Percentiles rank a stretch among this genome's conserved stretches.
These are phyloP conservation scores for Cryomyces antarcticus DNA, from an alignment of 495 filamentous ascomycete genomes.

Conservation along the genomic window DNA sequence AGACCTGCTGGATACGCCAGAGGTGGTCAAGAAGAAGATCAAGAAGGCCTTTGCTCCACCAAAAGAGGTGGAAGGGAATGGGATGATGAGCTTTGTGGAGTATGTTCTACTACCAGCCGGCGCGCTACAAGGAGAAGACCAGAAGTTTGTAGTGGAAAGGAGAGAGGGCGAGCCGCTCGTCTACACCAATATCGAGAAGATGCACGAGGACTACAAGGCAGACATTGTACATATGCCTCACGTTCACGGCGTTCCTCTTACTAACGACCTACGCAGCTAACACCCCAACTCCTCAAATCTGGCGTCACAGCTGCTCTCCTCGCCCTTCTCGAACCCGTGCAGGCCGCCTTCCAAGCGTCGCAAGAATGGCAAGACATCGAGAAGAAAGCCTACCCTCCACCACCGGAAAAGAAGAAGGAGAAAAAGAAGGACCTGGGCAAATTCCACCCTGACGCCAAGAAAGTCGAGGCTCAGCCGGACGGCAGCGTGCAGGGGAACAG, in stretches of 20 bases:
- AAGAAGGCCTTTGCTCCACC: constrained; percentile 64
- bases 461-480: constrained; percentile 15
- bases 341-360: constrained; percentile 42
- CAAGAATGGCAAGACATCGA: constrained; percentile 66
- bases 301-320: constrained; percentile 41
- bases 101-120: constrained; percentile 60
- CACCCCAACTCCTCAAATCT: constrained; percentile 45
- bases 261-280: constrained; percentile 32
- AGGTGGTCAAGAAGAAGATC: constrained; percentile 56
- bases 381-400: constrained; percentile 64
- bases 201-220: constrained; percentile 59
- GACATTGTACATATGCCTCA: constrained; percentile 44
- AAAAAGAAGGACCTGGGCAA: constrained; percentile 62
- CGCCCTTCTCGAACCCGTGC: constrained; percentile 54
- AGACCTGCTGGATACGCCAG: constrained; percentile 63
- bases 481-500: constrained; percentile 20
- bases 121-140: constrained; percentile 30
- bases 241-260: background rate
- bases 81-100: constrained; percentile 64
- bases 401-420: constrained; percentile 39
- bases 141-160: constrained; percentile 34
- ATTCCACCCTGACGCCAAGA: constrained; percentile 27
- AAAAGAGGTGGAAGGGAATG: constrained; percentile 61
- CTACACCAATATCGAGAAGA: constrained; percentile 47
- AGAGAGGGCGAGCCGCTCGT: constrained; percentile 50